Evolutionary conservation across 1,284 basidiomycete species (phyloP).

Genomic region (Sutorius eximius): DNA sequence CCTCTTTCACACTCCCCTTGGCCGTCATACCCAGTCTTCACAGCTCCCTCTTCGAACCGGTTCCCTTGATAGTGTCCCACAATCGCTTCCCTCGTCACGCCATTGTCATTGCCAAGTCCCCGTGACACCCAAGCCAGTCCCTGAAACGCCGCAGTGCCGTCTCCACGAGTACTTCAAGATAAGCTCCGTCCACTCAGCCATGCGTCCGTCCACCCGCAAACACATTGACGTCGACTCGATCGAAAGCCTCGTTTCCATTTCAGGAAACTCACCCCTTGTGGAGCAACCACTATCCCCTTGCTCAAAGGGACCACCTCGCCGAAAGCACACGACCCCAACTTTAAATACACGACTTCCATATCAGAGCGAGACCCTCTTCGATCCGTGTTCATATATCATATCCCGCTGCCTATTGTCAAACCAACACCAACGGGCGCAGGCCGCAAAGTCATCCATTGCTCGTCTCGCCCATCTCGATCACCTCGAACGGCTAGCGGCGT

Average conservation of each 20-base stretch:
- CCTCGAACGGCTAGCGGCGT: neutral
- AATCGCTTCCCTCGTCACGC: constrained; percentile 9
- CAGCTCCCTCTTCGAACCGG: neutral
- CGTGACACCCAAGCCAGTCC: constrained; percentile 6
- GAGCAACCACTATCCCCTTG: neutral
- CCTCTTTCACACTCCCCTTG: neutral
- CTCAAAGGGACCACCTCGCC: neutral
- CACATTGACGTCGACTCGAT: constrained; percentile 16
- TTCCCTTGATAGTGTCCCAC: neutral
- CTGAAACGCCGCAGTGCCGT: constrained; percentile 29
- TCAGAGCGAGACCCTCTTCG: neutral
- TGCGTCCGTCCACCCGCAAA: constrained; percentile 16
- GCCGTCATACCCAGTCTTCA: neutral
- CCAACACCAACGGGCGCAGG: constrained; percentile 8
- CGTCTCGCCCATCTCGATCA: constrained; percentile 2
- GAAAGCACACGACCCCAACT: neutral
- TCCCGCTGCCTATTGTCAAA: constrained; percentile 4
- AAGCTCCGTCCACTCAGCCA: constrained; percentile 14
- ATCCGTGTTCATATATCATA: constrained; percentile 9
- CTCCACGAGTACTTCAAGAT: constrained; percentile 16
- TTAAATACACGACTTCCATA: constrained; percentile 6
- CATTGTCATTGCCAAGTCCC: constrained; percentile 11
- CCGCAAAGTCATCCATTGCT: constrained; percentile 7
- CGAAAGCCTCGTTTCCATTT: neutral
- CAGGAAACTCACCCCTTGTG: neutral